phyloP scores from a whole-genome alignment of 1,284 basidiomycete species.

The Cutaneotrichosporon cavernicola region DNA sequence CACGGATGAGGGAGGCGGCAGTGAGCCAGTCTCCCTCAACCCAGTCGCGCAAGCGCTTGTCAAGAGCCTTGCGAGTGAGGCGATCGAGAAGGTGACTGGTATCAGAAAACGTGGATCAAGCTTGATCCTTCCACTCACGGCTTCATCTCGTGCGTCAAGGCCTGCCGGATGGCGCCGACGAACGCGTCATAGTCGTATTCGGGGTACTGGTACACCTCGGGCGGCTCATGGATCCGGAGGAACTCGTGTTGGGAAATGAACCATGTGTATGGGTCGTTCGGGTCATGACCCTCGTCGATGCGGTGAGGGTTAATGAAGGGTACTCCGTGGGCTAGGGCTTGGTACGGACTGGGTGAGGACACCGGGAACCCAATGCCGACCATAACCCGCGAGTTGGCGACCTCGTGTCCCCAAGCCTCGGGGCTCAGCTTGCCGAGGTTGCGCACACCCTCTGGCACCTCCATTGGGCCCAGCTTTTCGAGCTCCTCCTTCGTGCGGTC shows the following conservation, averaged over 20 bases:
- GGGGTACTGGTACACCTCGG: slow-evolving; percentile 31
- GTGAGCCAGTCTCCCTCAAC: slow-evolving; percentile 28
- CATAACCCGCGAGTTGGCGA: slow-evolving; percentile 23
- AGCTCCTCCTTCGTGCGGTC: slow-evolving; percentile 11
- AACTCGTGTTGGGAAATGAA: slow-evolving; percentile 11
- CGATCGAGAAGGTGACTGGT: background rate
- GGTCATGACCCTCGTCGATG: background rate
- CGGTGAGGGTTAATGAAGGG: slow-evolving; percentile 14
- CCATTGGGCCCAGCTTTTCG: slow-evolving; percentile 11
- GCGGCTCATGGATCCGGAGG: slow-evolving; percentile 7
- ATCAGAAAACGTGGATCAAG: background rate
- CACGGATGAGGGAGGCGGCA: slow-evolving; percentile 19
- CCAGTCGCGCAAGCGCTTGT: slow-evolving; percentile 23
- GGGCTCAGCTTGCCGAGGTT: slow-evolving; percentile 27
- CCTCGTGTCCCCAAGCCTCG: slow-evolving; percentile 15
- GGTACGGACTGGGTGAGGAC: slow-evolving; percentile 28
- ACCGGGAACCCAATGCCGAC: slow-evolving; percentile 31
- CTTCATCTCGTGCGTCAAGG: slow-evolving; percentile 25
- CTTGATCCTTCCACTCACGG: slow-evolving; percentile 16
- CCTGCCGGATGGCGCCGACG: slow-evolving; percentile 25
- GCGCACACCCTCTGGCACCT: slow-evolving; percentile 22
- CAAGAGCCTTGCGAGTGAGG: slow-evolving; percentile 24
- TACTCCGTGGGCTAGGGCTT: slow-evolving; percentile 12
- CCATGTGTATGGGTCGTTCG: slow-evolving; percentile 1
- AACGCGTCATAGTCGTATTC: slow-evolving; percentile 29